phyloP scores from a whole-genome alignment of 2,329 filamentous ascomycete species.

The Sphaerulina populicola region DNA sequence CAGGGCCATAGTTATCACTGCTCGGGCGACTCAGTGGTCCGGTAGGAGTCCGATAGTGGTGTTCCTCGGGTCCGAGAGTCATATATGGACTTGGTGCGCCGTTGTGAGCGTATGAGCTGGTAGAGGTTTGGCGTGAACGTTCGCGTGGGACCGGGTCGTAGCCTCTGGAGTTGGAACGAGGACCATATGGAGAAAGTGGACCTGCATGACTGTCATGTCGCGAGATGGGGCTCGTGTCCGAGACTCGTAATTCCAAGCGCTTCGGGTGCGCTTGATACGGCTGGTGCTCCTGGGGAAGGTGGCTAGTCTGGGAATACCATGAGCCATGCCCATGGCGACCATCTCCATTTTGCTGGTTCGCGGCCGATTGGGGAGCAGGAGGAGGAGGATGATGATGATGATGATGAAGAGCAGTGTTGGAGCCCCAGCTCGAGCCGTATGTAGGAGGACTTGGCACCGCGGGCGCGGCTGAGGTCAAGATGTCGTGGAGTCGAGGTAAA shows the following conservation, averaged over 20 bases:
- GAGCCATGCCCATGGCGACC: conserved; percentile 13
- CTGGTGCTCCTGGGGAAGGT: conserved; percentile 16
- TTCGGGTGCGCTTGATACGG: conserved; percentile 17
- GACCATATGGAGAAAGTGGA: conserved; percentile 22
- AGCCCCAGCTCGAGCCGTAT: conserved; percentile 14
- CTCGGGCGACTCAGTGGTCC: conserved; percentile 15
- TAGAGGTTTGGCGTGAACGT: conserved; percentile 18
- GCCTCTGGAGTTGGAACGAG: conserved; percentile 20
- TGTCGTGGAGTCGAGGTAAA: conserved; percentile 28
- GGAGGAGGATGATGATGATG: neutral
- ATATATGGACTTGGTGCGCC: conserved; percentile 25
- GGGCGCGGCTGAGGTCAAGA: conserved; percentile 22
- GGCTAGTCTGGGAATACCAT: conserved; percentile 22
- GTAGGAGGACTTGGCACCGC: conserved; percentile 11
- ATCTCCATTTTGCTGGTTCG: conserved; percentile 18
- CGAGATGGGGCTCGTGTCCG: conserved; percentile 26
- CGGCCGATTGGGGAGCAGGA: conserved; percentile 1
- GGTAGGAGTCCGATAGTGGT: conserved; percentile 18
- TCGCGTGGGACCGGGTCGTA: conserved; percentile 19
- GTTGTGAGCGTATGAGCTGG: conserved; percentile 22
- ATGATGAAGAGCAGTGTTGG: conserved; percentile 5
- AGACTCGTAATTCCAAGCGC: conserved; percentile 27
- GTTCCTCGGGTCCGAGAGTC: conserved; percentile 17
- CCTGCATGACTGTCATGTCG: conserved; percentile 19
- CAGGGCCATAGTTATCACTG: conserved; percentile 14